A percentile compares a stretch with the other conserved stretches of the same genome.
Evolutionary conservation across 2,329 filamentous ascomycete species (phyloP).

Genomic region (Epichloe sylvatica): DNA sequence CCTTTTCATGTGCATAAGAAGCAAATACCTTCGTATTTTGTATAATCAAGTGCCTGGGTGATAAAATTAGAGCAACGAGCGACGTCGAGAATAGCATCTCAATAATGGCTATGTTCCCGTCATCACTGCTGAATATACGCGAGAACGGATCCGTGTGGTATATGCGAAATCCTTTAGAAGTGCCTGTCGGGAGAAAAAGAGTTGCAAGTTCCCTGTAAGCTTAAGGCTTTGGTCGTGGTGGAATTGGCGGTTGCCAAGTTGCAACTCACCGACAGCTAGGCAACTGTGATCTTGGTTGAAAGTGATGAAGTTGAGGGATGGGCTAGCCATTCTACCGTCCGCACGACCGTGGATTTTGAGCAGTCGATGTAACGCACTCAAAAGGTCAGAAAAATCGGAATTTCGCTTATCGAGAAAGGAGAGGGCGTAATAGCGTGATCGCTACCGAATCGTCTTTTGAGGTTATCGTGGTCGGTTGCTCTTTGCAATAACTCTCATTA

Average conservation of each 20-base stretch:
- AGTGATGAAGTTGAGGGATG: slow-evolving; percentile 89
- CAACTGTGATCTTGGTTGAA: slow-evolving; percentile 99
- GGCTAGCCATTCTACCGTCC: slow-evolving; percentile 42
- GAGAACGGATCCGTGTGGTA: slow-evolving; percentile 95
- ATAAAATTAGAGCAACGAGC: slow-evolving; percentile 82
- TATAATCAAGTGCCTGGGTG: slow-evolving; percentile 82
- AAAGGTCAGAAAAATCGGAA: not conserved
- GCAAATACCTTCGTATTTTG: slow-evolving; percentile 79
- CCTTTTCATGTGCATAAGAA: not conserved
- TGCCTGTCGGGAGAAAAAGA: slow-evolving; percentile 41
- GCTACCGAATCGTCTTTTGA: not conserved
- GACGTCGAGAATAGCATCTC: slow-evolving; percentile 99
- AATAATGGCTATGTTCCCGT: slow-evolving; percentile 88
- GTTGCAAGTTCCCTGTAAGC: slow-evolving; percentile 1
- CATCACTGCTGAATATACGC: slow-evolving; percentile 86
- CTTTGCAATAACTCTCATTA: not conserved
- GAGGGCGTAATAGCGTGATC: not conserved
- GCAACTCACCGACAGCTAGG: slow-evolving; percentile 69
- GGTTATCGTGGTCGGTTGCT: not conserved
- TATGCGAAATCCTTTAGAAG: slow-evolving; percentile 85
- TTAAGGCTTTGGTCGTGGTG: not conserved
- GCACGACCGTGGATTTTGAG: not conserved
- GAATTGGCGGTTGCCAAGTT: slow-evolving; percentile 4
- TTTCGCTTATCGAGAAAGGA: not conserved
- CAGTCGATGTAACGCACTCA: not conserved